Percentiles rank a stretch among this genome's conserved stretches.
Conservation (phyloP, 805 yeast genomes). For the Saccharomycopsis fermentans region DNA sequence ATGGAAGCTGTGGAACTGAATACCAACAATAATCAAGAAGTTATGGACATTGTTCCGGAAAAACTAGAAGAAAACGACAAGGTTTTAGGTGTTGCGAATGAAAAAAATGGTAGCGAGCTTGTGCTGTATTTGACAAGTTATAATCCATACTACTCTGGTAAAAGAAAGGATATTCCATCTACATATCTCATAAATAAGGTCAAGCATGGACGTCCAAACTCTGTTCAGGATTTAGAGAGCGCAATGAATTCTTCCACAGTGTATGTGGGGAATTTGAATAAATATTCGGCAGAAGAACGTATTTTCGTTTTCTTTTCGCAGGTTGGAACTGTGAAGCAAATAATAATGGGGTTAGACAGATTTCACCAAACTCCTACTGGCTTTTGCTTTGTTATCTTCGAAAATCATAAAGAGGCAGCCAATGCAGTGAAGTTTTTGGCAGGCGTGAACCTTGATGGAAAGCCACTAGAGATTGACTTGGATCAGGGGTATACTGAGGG, state of each 20-base stretch:
- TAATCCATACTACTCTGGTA: slow-evolving; percentile 40
- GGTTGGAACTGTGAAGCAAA: slow-evolving; percentile 67
- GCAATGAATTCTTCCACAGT: slow-evolving; percentile 65
- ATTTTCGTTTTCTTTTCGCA: slow-evolving; percentile 77
- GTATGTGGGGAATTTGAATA: slow-evolving; percentile 84
- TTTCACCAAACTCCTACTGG: slow-evolving; percentile 92
- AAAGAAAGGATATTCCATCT: slow-evolving; percentile 64
- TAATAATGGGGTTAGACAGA: slow-evolving; percentile 92
- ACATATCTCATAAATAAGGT: slow-evolving; percentile 60
- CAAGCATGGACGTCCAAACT: slow-evolving; percentile 27
- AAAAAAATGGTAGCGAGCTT: background rate
- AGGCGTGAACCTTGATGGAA: slow-evolving; percentile 76
- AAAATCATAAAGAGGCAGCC: slow-evolving; percentile 57
- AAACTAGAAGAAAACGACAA: too few relatives aligned
- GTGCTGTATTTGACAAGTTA: background rate
- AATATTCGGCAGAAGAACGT: slow-evolving; percentile 92
- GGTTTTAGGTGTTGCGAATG: background rate
- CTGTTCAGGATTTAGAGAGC: slow-evolving; percentile 50
- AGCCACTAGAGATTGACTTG: slow-evolving; percentile 72
- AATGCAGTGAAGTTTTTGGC: slow-evolving; percentile 76
- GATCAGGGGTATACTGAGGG: slow-evolving; percentile 97
- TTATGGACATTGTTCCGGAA: too few relatives aligned
- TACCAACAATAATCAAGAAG: background rate
- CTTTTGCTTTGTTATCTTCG: slow-evolving; percentile 83
- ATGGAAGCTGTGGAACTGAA: background rate